Percentiles rank a stretch among this genome's conserved stretches.
Conservation (phyloP, 768 basidiomycete genomes). For the Boletus reticuloceps region DNA sequence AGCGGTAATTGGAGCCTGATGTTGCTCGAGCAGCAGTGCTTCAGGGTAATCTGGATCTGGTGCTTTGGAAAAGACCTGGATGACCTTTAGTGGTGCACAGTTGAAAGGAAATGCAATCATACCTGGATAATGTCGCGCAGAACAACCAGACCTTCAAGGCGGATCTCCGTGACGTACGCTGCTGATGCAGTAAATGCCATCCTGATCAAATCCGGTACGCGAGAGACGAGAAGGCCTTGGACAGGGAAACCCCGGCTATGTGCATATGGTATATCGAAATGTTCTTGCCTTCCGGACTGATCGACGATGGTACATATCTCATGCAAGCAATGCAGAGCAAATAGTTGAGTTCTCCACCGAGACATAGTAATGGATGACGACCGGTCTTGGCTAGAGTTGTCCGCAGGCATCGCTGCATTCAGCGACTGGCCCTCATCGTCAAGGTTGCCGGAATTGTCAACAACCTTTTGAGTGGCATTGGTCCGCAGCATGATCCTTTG, state of each 20-base stretch:
- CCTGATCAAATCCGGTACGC: conserved; percentile 90
- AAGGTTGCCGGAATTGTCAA: conserved; percentile 54
- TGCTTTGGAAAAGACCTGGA: conserved; percentile 79
- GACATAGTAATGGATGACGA: conserved; percentile 54
- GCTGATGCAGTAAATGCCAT: conserved; percentile 99
- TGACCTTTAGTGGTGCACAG: conserved; percentile 2
- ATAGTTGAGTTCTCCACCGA: conserved; percentile 95
- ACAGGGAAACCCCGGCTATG: conserved; percentile 53
- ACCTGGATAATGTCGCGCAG: conserved; percentile 92
- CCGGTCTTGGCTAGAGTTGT: conserved; percentile 29
- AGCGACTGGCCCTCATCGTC: conserved; percentile 97
- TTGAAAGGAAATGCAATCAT: conserved; percentile 5
- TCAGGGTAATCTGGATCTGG: conserved; percentile 94
- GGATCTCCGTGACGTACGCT: conserved; percentile 93
- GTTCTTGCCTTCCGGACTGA: conserved; percentile 72
- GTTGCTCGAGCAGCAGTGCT: conserved; percentile 87
- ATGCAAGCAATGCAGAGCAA: conserved; percentile 90
- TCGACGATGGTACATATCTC: conserved; percentile 78
- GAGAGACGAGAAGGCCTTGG: conserved; percentile 70
- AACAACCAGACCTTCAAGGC: conserved; percentile 86
- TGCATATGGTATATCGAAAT: conserved; percentile 77
- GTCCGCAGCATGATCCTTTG: conserved; percentile 96
- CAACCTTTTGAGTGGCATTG: conserved; percentile 76
- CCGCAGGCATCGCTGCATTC: conserved; percentile 49
- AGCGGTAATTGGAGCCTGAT: conserved; percentile 97